phyloP scores from a whole-genome alignment of 805 yeast genomes.

The Starmerella lactis-condensi region DNA sequence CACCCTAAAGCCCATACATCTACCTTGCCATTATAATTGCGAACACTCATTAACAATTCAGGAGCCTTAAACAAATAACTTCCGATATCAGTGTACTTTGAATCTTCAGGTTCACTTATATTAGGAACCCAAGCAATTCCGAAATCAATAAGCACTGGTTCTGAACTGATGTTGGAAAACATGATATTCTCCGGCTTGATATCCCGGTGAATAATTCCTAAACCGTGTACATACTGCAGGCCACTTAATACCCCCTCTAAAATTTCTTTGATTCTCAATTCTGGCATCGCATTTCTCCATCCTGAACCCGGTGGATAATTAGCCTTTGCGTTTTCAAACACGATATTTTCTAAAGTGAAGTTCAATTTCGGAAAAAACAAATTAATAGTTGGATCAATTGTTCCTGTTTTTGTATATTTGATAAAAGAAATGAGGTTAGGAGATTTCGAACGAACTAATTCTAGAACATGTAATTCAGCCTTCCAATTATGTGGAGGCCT shows the following conservation, averaged over 20 bases:
- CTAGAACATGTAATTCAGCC: conserved; percentile 29
- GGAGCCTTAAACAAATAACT: conserved; percentile 59
- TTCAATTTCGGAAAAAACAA: conserved; percentile 29
- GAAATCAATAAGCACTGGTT: conserved; percentile 37
- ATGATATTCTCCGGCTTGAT: conserved; percentile 61
- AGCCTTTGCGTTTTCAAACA: conserved; percentile 23
- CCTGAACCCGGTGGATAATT: conserved; percentile 20
- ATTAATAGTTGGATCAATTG: conserved; percentile 15
- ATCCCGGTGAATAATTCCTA: conserved; percentile 25
- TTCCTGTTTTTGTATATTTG: conserved; percentile 11
- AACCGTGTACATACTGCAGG: conserved; percentile 15
- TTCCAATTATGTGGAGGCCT: conserved; percentile 36
- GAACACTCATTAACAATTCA: conserved; percentile 46
- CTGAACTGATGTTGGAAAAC: conserved; percentile 27
- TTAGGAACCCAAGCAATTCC: conserved; percentile 37
- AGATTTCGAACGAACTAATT: conserved; percentile 12
- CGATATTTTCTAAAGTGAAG: conserved; percentile 23
- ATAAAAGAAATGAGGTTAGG: conserved; percentile 18
- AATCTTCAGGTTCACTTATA: conserved; percentile 17
- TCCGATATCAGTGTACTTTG: conserved; percentile 33
- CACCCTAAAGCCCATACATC: conserved; percentile 65
- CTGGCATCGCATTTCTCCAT: conserved; percentile 25
- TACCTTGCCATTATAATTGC: conserved; percentile 34
- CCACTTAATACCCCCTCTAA: conserved; percentile 14
- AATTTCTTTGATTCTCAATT: conserved; percentile 20